Percentiles rank a stretch among this genome's conserved stretches.
Evolutionary conservation across 768 basidiomycete genomes (phyloP).

Genomic region (Mycena indigotica): DNA sequence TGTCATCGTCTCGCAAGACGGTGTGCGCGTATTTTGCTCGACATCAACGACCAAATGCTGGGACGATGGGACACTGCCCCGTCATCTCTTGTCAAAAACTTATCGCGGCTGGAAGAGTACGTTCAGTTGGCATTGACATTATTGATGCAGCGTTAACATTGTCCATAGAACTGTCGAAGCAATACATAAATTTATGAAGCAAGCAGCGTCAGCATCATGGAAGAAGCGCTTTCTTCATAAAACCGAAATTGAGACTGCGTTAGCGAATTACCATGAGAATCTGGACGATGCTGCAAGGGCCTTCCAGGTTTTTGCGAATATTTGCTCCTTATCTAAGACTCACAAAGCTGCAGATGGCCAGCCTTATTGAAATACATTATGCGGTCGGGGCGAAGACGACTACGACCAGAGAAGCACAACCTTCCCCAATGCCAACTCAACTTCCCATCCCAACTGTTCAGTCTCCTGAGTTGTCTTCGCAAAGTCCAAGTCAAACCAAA

Average conservation of each 20-base stretch:
- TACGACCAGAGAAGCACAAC: not conserved
- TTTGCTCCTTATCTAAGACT: too few relatives aligned
- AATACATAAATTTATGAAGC: slow-evolving; percentile 43
- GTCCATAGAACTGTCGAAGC: slow-evolving; percentile 38
- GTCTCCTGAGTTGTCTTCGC: too few relatives aligned
- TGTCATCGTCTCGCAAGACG: slow-evolving; percentile 45
- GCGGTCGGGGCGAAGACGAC: slow-evolving; percentile 31
- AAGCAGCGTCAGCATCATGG: slow-evolving; percentile 44
- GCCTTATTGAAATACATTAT: slow-evolving; percentile 50
- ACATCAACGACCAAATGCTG: slow-evolving; percentile 48
- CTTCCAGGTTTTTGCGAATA: slow-evolving; percentile 42
- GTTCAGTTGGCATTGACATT: slow-evolving; percentile 3
- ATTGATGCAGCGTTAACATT: slow-evolving; percentile 3
- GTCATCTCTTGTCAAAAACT: slow-evolving; percentile 38
- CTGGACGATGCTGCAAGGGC: slow-evolving; percentile 49
- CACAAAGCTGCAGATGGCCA: slow-evolving; percentile 45
- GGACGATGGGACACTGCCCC: slow-evolving; percentile 49
- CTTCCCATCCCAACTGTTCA: too few relatives aligned
- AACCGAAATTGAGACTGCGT: slow-evolving; percentile 40
- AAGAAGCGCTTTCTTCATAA: slow-evolving; percentile 42
- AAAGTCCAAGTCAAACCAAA: not conserved
- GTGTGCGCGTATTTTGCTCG: slow-evolving; percentile 43
- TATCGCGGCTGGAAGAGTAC: slow-evolving; percentile 45
- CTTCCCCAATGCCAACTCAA: too few relatives aligned
- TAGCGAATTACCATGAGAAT: slow-evolving; percentile 34